These are phyloP conservation scores for Pichia rugopelliculosa DNA, from an alignment of 805 yeast genomes.

Conservation along the genomic window DNA sequence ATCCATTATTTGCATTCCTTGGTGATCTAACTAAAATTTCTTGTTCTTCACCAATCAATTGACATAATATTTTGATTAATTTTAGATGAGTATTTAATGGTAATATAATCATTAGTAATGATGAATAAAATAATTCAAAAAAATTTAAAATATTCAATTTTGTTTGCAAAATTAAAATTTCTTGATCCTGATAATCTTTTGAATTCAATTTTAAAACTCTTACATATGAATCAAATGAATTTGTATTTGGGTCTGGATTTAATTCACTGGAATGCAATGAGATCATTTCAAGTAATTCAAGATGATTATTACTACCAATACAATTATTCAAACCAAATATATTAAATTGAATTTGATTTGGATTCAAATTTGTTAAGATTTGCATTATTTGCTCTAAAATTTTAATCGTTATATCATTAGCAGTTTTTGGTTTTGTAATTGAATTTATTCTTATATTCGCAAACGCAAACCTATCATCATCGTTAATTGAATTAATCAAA, in stretches of 20 bases:
- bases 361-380: slow-evolving; percentile 1
- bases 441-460: slow-evolving; percentile 15
- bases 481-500: slow-evolving; percentile 35
- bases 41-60: slow-evolving; percentile 42
- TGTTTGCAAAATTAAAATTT: slow-evolving; percentile 35
- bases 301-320: slow-evolving; percentile 44
- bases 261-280: slow-evolving; percentile 27
- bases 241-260: slow-evolving; percentile 18
- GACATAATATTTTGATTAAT: slow-evolving; percentile 5
- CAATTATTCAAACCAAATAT: slow-evolving; percentile 48
- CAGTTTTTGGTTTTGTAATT: not conserved
- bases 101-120: slow-evolving; percentile 1
- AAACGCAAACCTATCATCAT: slow-evolving; percentile 25
- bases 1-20: slow-evolving; percentile 31
- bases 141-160: slow-evolving; percentile 40
- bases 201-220: slow-evolving; percentile 13
- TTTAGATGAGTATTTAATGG: slow-evolving; percentile 3
- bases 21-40: slow-evolving; percentile 37
- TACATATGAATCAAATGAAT: slow-evolving; percentile 22
- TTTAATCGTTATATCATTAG: not conserved
- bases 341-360: slow-evolving; percentile 22
- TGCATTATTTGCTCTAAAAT: slow-evolving; percentile 7
- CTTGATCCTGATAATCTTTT: slow-evolving; percentile 29
- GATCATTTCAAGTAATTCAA: slow-evolving; percentile 34
- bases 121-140: slow-evolving; percentile 37